Base-by-base conservation (phyloP, 352 stramenopile species). In the Phytophthora hibernalis region DNA sequence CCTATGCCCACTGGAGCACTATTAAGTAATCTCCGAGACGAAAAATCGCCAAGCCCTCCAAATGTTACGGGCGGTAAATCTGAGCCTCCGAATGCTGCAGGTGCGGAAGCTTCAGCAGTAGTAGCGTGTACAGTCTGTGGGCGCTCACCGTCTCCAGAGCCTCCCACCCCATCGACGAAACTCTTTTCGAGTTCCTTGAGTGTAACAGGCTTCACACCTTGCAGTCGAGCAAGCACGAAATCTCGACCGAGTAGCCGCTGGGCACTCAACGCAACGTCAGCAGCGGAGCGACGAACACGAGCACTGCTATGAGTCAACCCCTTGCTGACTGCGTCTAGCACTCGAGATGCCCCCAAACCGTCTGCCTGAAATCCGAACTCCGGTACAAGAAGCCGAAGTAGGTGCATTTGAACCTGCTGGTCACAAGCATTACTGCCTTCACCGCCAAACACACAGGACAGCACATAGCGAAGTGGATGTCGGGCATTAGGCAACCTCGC, bases 151-250 rank as follows among this genome's bases (percentile, higher is more conserved):
- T 53, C 45, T n/a, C 52, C 48, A 21, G 67, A 75, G 5, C 51
- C 58, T 15, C 57, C 54, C 3, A 71, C 52, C 4, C 65, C 65
- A 13, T 92, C 81, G 13, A 89, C 82, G 68, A 95, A 93, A 64
- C 80, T 91, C 65, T 93, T 93, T 61, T 95, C 87, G 9, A 95
- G 77, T 48, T 95, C 85, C 44, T 91, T 93, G 7, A 93, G 68
- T n/a, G 79, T 93, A 54, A 87, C 72, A 10, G 85, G 66, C 59
- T 92, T 93, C 55, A 93, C 78, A 50, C 84, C 85, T 70, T 88
- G 79, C 28, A 95, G 83, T 28, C 81, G 79, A 55, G 77, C 68
- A 5, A 95, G 68, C 42, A 95, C 83, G 26, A 83, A 79, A 18
- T 81, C 78, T 47, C 90, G 87, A 40, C 87, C 87, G n/a, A 92